These are phyloP conservation scores for Peronospora farinosa DNA, from an alignment of 352 stramenopile genomes.

Conservation along the genomic window DNA sequence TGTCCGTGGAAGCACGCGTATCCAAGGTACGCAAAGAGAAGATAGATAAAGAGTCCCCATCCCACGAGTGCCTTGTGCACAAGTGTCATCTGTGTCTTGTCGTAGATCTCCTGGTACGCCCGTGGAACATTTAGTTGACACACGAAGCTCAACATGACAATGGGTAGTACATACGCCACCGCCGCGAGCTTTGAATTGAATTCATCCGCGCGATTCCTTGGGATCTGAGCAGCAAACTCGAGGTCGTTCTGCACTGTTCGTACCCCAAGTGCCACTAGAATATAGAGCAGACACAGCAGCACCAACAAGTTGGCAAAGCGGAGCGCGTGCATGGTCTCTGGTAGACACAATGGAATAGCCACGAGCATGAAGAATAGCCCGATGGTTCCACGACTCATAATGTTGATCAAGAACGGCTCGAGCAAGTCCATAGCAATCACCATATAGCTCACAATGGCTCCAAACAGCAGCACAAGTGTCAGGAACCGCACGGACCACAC, in stretches of 20 bases:
- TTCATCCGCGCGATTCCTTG: slow-evolving; percentile 36
- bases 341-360: slow-evolving; percentile 69
- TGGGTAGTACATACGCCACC: slow-evolving; percentile 66
- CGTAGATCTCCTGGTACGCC: slow-evolving; percentile 69
- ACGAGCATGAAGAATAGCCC: slow-evolving; percentile 58
- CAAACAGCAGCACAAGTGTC: slow-evolving; percentile 71
- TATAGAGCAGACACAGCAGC: slow-evolving; percentile 75
- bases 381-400: slow-evolving; percentile 56
- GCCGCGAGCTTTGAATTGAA: slow-evolving; percentile 57
- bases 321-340: slow-evolving; percentile 79
- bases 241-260: slow-evolving; percentile 43
- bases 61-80: slow-evolving; percentile 59
- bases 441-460: slow-evolving; percentile 77
- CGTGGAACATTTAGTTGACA: slow-evolving; percentile 79
- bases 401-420: slow-evolving; percentile 54
- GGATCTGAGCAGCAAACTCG: slow-evolving; percentile 34
- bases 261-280: slow-evolving; percentile 55
- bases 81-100: slow-evolving; percentile 60
- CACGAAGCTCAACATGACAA: slow-evolving; percentile 75
- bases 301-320: slow-evolving; percentile 76
- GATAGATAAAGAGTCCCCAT: slow-evolving; percentile 51
- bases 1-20: slow-evolving; percentile 77
- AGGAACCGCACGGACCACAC: slow-evolving; percentile 72
- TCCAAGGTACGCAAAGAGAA: slow-evolving; percentile 59
- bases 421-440: slow-evolving; percentile 84